Evolutionary conservation across 1,284 basidiomycete genomes (phyloP), one percentile per base, ranked within the genome.

Genomic region (Psilocybe mexicana): DNA sequence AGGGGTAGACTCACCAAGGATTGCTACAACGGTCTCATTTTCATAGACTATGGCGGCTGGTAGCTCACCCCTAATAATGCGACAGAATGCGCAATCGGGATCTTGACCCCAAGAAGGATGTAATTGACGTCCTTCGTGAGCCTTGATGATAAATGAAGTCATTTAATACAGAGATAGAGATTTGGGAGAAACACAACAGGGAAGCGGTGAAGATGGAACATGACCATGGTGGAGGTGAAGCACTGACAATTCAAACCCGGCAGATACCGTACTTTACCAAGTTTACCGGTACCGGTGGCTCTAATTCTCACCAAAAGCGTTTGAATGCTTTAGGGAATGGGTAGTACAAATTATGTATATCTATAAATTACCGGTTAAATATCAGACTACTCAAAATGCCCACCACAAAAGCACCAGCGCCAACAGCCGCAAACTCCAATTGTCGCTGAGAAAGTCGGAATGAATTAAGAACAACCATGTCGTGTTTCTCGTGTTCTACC

Each of bases 111-210:
- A 87, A 24, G 76, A 67, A 12, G 72, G 65, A 24, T 77, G 73
- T 24, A 74, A 49, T n/a, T 67, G 62, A 8, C 85, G 79, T 55
- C 74, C 69, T 43, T 80, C 73, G 66, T 88, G 86, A n/a, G 81
- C 76, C 60, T 83, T 76, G 67, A 90, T 87, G 42, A 90, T 83
- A 73, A 87, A 88, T 28, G 86, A 88, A 60, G 87, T 88, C 87
- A 89, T 89, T n/a, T 49, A 33, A 26, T 43, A 44, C 33, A n/a
- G 38, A 30, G 18, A 18, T 18, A 18, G 18, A 18, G 18, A 18
- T 18, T 18, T 18, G 18, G 18, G 18, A 18, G 18, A 18, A 18
- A 18, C 18, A 18, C 18, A 18, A 18, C 18, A 18, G 18, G 18
- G 18, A 33, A 33, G 8, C 30, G 4, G 4, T 33, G 30, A 33